Percentiles rank a stretch among this genome's conserved stretches.
Conservation (phyloP, 192 early-diverging fungal species). For the Rhizophagus prolifer region DNA sequence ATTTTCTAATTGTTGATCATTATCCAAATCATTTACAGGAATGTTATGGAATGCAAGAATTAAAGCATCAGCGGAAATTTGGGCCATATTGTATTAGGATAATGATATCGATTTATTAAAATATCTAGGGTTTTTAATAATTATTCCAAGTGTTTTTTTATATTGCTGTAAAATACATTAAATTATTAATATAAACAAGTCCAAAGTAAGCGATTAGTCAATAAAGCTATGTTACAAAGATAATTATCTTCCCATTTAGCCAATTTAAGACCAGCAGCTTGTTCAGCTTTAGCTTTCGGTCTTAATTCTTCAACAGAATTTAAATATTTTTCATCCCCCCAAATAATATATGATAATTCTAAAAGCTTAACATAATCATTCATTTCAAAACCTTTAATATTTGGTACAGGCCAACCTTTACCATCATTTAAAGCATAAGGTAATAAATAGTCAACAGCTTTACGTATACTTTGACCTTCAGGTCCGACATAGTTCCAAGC, state of each 20-base stretch:
- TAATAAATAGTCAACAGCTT: conserved; percentile 55
- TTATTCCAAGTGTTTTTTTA: no score
- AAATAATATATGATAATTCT: conserved; percentile 52
- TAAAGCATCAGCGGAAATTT: no score
- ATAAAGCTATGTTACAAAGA: background rate
- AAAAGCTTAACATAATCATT: conserved; percentile 45
- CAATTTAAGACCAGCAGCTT: conserved; percentile 21
- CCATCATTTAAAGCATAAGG: conserved; percentile 47
- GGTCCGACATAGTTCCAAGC: conserved; percentile 46
- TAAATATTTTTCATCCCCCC: conserved; percentile 46
- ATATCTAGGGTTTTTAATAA: no score
- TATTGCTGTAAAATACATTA: no score
- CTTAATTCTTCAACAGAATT: conserved; percentile 35
- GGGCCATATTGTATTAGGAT: no score
- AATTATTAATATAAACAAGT: conserved; percentile 12
- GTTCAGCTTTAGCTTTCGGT: conserved; percentile 32
- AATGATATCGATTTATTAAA: no score
- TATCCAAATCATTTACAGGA: no score
- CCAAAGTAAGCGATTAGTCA: conserved; percentile 11
- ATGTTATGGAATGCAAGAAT: no score
- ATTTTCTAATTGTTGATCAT: no score
- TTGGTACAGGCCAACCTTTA: conserved; percentile 45
- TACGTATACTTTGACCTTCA: conserved; percentile 44
- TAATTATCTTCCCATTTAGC: conserved; percentile 22
- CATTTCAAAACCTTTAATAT: conserved; percentile 46